Percentiles rank a stretch among this genome's conserved stretches.
Evolutionary conservation across 257 asterid genomes (phyloP).

Genomic region (Solanum boliviense): DNA sequence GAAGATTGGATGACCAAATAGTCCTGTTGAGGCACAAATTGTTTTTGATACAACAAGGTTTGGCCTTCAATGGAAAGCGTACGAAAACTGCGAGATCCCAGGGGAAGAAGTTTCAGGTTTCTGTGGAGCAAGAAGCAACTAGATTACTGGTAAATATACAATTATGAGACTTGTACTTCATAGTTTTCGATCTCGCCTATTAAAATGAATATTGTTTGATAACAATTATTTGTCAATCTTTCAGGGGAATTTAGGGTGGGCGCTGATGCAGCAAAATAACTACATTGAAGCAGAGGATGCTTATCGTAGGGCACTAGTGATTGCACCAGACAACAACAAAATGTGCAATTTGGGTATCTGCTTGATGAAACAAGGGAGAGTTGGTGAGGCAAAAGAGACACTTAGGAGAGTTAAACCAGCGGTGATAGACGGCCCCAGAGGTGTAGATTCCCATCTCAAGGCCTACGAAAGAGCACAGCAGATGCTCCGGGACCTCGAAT

Average conservation of each 20-base stretch:
- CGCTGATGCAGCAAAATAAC: slow-evolving; percentile 90
- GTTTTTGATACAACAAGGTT: slow-evolving; percentile 74
- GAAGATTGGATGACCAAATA: slow-evolving; percentile 86
- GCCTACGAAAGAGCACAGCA: slow-evolving; percentile 97
- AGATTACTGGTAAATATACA: slow-evolving; percentile 55
- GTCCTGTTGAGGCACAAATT: slow-evolving; percentile 57
- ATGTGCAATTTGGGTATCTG: slow-evolving; percentile 96
- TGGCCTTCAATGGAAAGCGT: slow-evolving; percentile 93
- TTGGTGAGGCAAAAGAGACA: slow-evolving; percentile 74
- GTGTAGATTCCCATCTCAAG: slow-evolving; percentile 90
- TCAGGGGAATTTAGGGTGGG: slow-evolving; percentile 99
- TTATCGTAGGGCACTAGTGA: slow-evolving; percentile 60
- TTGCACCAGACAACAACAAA: slow-evolving; percentile 90
- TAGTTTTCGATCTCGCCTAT: not conserved
- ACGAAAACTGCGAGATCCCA: slow-evolving; percentile 95
- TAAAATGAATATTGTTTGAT: not conserved
- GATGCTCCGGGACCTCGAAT: slow-evolving; percentile 85
- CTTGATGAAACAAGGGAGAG: slow-evolving; percentile 87
- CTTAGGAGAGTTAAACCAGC: slow-evolving; percentile 91
- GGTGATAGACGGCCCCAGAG: slow-evolving; percentile 73
- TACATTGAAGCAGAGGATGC: slow-evolving; percentile 89
- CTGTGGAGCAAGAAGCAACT: slow-evolving; percentile 97
- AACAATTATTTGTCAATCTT: not conserved
- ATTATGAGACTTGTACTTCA: not conserved
- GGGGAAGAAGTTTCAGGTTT: slow-evolving; percentile 93